Percentiles rank a stretch among this genome's conserved stretches.
Conservation (phyloP, 805 yeast species). For the Candida boidinii region DNA sequence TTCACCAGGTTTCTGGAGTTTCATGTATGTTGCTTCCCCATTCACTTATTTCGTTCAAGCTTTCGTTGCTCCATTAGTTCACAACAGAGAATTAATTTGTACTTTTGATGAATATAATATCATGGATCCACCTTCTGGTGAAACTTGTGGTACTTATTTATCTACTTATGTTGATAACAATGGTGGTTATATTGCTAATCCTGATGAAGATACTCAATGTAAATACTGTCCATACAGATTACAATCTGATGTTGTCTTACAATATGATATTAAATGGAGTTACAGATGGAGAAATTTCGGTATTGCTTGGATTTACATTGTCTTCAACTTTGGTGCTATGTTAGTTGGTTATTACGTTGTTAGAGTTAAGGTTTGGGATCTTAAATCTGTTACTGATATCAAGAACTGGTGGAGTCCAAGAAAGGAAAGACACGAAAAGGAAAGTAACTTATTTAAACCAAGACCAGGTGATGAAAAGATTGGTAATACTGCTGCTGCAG, state of each 20-base stretch:
- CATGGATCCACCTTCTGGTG: constrained; percentile 36
- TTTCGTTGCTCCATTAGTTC: constrained; percentile 30
- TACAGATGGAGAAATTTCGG: constrained; percentile 25
- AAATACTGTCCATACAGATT: constrained; percentile 17
- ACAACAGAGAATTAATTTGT: constrained; percentile 30
- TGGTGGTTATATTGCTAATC: constrained; percentile 39
- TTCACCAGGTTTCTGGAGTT: constrained; percentile 43
- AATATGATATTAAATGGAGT: no score
- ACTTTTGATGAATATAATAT: constrained; percentile 25
- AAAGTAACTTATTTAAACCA: constrained; percentile 26
- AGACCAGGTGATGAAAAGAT: constrained; percentile 25
- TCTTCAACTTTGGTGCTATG: not conserved
- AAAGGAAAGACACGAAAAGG: constrained; percentile 34
- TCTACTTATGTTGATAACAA: constrained; percentile 22
- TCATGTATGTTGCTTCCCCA: constrained; percentile 36
- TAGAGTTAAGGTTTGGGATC: no score
- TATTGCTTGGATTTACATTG: constrained; percentile 9
- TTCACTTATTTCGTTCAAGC: constrained; percentile 39
- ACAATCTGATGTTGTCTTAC: no score
- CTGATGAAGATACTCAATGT: constrained; percentile 12
- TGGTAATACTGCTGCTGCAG: no score
- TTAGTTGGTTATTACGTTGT: not conserved
- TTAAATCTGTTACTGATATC: no score
- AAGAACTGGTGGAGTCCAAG: no score
- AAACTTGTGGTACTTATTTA: constrained; percentile 41